Evolutionary conservation across 1,284 basidiomycete genomes (phyloP), one percentile per base, ranked within the genome.

Genomic region (Malassezia cuniculi): DNA sequence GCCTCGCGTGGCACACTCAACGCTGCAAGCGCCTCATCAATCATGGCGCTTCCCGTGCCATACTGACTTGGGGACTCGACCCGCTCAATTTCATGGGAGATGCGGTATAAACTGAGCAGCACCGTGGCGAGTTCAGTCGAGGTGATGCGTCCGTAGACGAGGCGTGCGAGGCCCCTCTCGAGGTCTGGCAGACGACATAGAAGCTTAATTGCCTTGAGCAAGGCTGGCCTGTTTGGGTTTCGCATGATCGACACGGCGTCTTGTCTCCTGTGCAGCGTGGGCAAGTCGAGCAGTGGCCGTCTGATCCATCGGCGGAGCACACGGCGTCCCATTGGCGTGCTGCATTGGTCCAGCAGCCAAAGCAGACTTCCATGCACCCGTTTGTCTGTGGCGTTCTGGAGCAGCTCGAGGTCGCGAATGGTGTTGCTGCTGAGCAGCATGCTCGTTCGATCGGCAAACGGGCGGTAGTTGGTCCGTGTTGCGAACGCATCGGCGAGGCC

Each of bases 361-460:
- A 94, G 72, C 30, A 97, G 69, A 27, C 83, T 84, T 1, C 89
- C 90, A 36, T 72, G 75, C 16, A 74, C 71, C 6, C 75, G 76
- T 35, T 76, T 76, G 1, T 85, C 86, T 55, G 85, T 48, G 5
- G 39, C 36, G 35, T 39, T 44, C 10, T 34, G 41, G 34, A 57
- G 42, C 22, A 54, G 49, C 20, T 54, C 45, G 70, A 95, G 71
- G 59, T 95, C 94, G 19, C 75, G 74, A 11, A 95, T 70, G 0
- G 90, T 93, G 60, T 85, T 89, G 27, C 79, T 79, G 41, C 81
- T 84, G 32, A 97, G 73, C 11, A 87, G 73, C 87, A 95, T 93
- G 50, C 85, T 80, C 0, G 78, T 76, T 30, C 77, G 75, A 6
- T 49, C 48, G 1, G 81, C 74, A 59, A 95, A 95, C 54, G 71